A percentile compares a stretch with the other conserved stretches of the same genome.
Evolutionary conservation across 352 stramenopile genomes (phyloP).

Genomic region (Phytophthora sp.): DNA sequence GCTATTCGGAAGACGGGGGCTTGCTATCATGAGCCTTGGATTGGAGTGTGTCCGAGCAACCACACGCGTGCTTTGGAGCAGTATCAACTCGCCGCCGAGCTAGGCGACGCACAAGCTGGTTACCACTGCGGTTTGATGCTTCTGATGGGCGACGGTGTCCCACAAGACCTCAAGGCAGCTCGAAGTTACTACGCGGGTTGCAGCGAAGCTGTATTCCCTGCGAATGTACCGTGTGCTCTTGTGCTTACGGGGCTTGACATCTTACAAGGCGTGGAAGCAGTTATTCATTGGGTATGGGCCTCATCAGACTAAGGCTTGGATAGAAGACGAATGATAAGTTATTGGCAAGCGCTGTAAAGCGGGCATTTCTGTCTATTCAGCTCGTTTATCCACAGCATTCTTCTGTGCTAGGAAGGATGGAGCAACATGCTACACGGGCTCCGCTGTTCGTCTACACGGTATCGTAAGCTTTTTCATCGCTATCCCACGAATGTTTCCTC

Average conservation of each 20-base stretch:
- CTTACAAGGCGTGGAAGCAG: slow-evolving; percentile 12
- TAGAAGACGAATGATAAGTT: slow-evolving; percentile 26
- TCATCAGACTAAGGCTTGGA: slow-evolving; percentile 12
- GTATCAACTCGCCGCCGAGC: slow-evolving; percentile 54
- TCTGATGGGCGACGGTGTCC: slow-evolving; percentile 52
- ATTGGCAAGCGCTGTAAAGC: slow-evolving; percentile 19
- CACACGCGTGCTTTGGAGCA: slow-evolving; percentile 54
- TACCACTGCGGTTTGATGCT: slow-evolving; percentile 74
- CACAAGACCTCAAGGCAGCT: slow-evolving; percentile 45
- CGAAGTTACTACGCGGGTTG: slow-evolving; percentile 62
- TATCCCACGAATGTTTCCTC: slow-evolving; percentile 71
- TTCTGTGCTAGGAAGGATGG: slow-evolving; percentile 12
- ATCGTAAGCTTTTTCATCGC: slow-evolving; percentile 67
- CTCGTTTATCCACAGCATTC: slow-evolving; percentile 13
- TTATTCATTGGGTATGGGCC: slow-evolving; percentile 16
- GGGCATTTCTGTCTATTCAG: slow-evolving; percentile 37
- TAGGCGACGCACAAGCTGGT: slow-evolving; percentile 67
- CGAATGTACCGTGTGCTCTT: slow-evolving; percentile 66
- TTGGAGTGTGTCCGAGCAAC: slow-evolving; percentile 59
- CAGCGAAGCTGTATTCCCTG: slow-evolving; percentile 55
- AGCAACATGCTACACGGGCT: slow-evolving; percentile 31
- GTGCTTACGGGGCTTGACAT: slow-evolving; percentile 46
- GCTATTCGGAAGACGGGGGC: slow-evolving; percentile 67
- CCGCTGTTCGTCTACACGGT: slow-evolving; percentile 50
- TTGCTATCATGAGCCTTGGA: slow-evolving; percentile 73